Evolutionary conservation across 208 protist genomes (phyloP), one percentile per base, ranked within the genome.

Genomic region (Crithidia thermophila): DNA sequence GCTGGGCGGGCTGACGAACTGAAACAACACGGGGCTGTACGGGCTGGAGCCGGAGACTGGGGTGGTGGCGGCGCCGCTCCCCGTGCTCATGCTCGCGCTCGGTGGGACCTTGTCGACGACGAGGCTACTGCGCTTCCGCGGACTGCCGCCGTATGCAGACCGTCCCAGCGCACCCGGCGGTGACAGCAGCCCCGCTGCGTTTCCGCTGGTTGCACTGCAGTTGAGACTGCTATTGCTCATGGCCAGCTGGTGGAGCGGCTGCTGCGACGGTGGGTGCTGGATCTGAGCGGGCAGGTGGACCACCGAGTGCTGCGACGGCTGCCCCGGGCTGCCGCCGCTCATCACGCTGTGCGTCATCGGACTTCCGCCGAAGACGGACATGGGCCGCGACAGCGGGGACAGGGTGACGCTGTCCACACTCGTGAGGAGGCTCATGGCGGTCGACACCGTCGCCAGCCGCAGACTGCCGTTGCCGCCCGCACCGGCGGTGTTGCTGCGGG

Each of bases 371-470:
- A 49, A 67, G 8, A 36, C 64, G 13, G 81, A 83, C 39, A 75
- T 50, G 36, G 76, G 69, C n/a, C 69, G 72, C 4, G 81, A 87
- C 36, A 81, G 72, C 4, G 81, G 81, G 0, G 77, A 83, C 6
- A 87, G 60, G 16, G 64, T 70, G 23, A 83, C 53, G 25, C 76
- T 82, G 37, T 61, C 55, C 13, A 69, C 9, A 43, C 77, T 46
- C 8, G 45, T 58, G 33, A 70, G 4, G 53, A 50, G 16, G 56
- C 47, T 51, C 45, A 31, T 45, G 36, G 23, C 60, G 27, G 45
- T 47, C 16, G 60, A 56, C 33, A 56, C 47, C 2, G 60, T 47
- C 5, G 42, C 28, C n/a, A 52, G 42, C 8, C 57, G 57, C 10
- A 56, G 34, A 28, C 46, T 46, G 55, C 37, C 53, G 34, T 47